These are phyloP conservation scores for Sphagnum contortum DNA, from an alignment of 225 moss, liverwort and hornwort species.

Conservation along the genomic window DNA sequence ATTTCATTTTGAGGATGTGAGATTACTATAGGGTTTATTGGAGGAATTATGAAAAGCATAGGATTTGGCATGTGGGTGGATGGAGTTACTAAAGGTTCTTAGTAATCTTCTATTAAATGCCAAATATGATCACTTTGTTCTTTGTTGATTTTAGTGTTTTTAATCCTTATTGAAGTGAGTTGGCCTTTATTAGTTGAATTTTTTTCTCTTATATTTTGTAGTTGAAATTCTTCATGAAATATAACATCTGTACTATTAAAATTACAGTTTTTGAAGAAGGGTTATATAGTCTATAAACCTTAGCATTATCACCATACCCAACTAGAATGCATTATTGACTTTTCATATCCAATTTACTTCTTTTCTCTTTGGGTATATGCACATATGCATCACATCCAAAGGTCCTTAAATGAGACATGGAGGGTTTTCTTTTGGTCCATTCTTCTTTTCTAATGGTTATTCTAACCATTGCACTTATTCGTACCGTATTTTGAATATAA, in stretches of 20 bases:
- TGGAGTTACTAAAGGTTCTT: too few relatives aligned
- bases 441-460: not conserved
- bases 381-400: conserved; percentile 2
- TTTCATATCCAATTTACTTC: not conserved
- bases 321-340: not conserved
- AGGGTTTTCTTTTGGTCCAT: not conserved
- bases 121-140: too few relatives aligned
- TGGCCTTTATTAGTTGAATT: not conserved
- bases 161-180: too few relatives aligned
- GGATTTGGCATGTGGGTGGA: too few relatives aligned
- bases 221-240: not conserved
- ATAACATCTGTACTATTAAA: not conserved
- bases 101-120: too few relatives aligned
- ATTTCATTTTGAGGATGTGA: too few relatives aligned
- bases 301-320: not conserved
- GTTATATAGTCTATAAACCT: not conserved
- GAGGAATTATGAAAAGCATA: too few relatives aligned
- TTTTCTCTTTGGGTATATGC: not conserved
- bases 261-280: not conserved
- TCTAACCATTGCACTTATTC: too few relatives aligned
- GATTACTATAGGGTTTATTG: too few relatives aligned
- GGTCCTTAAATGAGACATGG: not conserved
- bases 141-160: too few relatives aligned
- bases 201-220: not conserved
- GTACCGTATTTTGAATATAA: too few relatives aligned